phyloP scores from a whole-genome alignment of 805 yeast species.

The Starmera pachycereana region DNA sequence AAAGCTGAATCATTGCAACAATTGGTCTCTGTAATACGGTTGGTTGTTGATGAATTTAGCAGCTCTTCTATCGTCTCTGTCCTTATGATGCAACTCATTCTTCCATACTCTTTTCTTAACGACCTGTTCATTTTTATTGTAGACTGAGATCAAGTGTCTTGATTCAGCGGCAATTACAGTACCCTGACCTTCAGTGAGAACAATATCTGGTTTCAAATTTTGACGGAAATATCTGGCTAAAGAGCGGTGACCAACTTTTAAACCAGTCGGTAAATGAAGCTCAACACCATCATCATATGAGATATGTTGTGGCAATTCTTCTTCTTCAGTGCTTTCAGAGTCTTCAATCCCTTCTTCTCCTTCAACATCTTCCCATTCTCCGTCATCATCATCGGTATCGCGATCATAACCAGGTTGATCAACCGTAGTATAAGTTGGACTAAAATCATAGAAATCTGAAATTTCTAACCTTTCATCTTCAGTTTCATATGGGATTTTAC shows the following conservation, averaged over 20 bases:
- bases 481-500: slow-evolving; percentile 79
- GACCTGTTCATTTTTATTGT: slow-evolving; percentile 33
- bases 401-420: neutral
- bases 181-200: slow-evolving; percentile 66
- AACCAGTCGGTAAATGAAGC: slow-evolving; percentile 73
- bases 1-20: slow-evolving; percentile 32
- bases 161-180: slow-evolving; percentile 83
- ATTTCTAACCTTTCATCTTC: slow-evolving; percentile 81
- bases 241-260: slow-evolving; percentile 79
- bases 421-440: slow-evolving; percentile 45
- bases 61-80: slow-evolving; percentile 43
- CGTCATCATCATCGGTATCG: slow-evolving; percentile 23
- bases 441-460: slow-evolving; percentile 85
- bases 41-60: slow-evolving; percentile 80
- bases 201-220: slow-evolving; percentile 47
- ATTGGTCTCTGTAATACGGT: slow-evolving; percentile 77
- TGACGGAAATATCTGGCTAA: slow-evolving; percentile 73
- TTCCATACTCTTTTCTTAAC: slow-evolving; percentile 64
- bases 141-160: slow-evolving; percentile 32
- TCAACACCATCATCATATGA: slow-evolving; percentile 57
- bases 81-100: slow-evolving; percentile 41
- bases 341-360: slow-evolving; percentile 25
- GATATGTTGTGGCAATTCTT: slow-evolving; percentile 29
- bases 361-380: slow-evolving; percentile 11
- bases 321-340: slow-evolving; percentile 27